Evolutionary conservation across 768 basidiomycete genomes (phyloP), one percentile per base, ranked within the genome.

Genomic region (Lactifluus rugatus): DNA sequence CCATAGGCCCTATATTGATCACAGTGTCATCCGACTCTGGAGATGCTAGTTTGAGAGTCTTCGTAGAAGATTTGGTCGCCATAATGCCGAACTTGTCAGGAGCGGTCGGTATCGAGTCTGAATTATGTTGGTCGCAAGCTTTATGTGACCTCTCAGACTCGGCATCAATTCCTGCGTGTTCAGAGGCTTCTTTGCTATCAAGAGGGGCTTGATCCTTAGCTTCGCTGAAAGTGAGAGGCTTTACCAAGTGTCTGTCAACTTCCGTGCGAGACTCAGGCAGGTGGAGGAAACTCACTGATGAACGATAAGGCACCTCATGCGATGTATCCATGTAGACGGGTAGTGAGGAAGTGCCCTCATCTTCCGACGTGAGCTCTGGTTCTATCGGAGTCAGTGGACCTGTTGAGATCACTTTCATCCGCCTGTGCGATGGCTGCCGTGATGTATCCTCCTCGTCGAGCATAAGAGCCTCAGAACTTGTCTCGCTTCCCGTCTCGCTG

Each of bases 401-500:
- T 14, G 7, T 52, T 10, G 34, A 55, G 23, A 47, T 26, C 2
- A 16, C 31, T 37, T 28, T 50, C 16, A 9, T 55, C n/a, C 14
- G 52, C 28, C 44, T 52, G 26, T 52, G 49, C 9, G 36, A 31
- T 37, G 47, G 54, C 32, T 48, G 57, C 16, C 28, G 21, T 17
- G 37, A 53, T 6, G 55, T 11, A 37, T 64, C 63, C 41, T 64
- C 63, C 23, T 64, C 61, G 8, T 62, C 63, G 21, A 62, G 49
- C 17, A 47, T 19, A 10, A 62, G 60, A 28, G 44, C 41, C 21
- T 64, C 63, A 28, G 31, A 17, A 17, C 46, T 58, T 25, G 56
- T 46, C 47, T 62, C 55, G 28, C 36, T 44, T 32, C 23, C 52
- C 3, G 56, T 41, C 31, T 59, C 54, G 34, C 56, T 58, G 21